phyloP scores from a whole-genome alignment of 768 basidiomycete genomes.

The Amanita pseudoporphyria region DNA sequence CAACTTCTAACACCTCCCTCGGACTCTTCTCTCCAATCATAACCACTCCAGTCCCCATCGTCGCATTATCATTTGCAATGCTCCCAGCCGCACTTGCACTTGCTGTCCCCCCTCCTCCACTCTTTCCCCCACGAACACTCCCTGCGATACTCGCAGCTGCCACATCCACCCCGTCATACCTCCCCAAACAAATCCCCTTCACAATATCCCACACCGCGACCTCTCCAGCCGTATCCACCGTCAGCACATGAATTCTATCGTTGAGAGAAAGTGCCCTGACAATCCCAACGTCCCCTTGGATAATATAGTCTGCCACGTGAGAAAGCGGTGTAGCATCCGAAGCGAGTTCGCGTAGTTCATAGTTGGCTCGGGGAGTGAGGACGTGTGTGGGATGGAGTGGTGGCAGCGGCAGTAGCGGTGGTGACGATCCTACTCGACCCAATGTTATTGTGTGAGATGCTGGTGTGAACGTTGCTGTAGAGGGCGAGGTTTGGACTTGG shows the following conservation, averaged over 20 bases:
- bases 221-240: constrained; percentile 81
- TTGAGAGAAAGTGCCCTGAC: constrained; percentile 77
- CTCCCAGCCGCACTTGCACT: constrained; percentile 12
- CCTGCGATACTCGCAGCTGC: constrained; percentile 41
- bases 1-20: constrained; percentile 77
- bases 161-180: constrained; percentile 58
- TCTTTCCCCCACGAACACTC: constrained; percentile 31
- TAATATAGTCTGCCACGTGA: constrained; percentile 54
- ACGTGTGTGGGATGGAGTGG: not conserved
- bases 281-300: constrained; percentile 71
- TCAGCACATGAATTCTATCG: constrained; percentile 83
- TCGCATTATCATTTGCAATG: constrained; percentile 17
- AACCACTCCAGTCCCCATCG: not conserved
- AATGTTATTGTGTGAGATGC: too few relatives aligned
- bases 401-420: constrained; percentile 16
- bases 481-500: not conserved
- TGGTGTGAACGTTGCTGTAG: constrained; percentile 11
- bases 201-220: constrained; percentile 93
- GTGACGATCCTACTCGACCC: too few relatives aligned
- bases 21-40: constrained; percentile 49
- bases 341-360: constrained; percentile 71
- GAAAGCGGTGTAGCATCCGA: constrained; percentile 59
- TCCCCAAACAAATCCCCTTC: constrained; percentile 64
- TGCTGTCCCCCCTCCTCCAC: not conserved
- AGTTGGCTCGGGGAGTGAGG: constrained; percentile 31